Conservation (phyloP, 441 rosid species). For the Biscutella laevigata region DNA sequence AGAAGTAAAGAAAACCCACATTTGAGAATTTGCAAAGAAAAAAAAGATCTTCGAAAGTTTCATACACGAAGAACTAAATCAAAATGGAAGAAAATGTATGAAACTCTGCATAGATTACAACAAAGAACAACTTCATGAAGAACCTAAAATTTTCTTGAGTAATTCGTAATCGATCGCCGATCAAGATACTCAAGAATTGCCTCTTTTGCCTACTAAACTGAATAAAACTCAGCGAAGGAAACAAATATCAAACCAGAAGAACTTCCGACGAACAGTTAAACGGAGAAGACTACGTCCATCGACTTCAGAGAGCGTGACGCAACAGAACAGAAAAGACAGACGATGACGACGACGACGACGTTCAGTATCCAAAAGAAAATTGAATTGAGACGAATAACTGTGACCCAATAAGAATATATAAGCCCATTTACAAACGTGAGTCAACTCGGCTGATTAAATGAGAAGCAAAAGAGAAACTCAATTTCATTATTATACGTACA, state of each 20-base stretch:
- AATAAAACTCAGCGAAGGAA: neutral
- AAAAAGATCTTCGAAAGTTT: neutral
- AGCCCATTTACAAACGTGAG: neutral
- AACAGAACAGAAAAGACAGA: neutral
- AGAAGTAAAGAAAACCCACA: neutral
- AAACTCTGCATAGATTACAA: neutral
- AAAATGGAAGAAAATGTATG: neutral
- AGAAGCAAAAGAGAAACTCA: too few species aligned
- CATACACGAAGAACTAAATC: neutral
- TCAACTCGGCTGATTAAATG: too few species aligned
- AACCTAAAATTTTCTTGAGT: neutral
- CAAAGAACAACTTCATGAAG: neutral
- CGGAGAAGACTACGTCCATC: neutral
- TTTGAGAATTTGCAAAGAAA: neutral
- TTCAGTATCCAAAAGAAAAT: neutral
- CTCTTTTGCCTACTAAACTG: neutral
- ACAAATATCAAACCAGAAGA: neutral
- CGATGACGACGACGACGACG: neutral
- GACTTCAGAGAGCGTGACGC: neutral
- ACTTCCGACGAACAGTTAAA: conserved; percentile 8
- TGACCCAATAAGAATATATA: neutral
- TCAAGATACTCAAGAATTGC: neutral
- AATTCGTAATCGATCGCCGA: neutral
- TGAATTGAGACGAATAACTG: neutral
- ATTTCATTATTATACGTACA: too few species aligned